Conservation (phyloP, 2,329 filamentous ascomycete genomes). For the Cladosporium sp. region DNA sequence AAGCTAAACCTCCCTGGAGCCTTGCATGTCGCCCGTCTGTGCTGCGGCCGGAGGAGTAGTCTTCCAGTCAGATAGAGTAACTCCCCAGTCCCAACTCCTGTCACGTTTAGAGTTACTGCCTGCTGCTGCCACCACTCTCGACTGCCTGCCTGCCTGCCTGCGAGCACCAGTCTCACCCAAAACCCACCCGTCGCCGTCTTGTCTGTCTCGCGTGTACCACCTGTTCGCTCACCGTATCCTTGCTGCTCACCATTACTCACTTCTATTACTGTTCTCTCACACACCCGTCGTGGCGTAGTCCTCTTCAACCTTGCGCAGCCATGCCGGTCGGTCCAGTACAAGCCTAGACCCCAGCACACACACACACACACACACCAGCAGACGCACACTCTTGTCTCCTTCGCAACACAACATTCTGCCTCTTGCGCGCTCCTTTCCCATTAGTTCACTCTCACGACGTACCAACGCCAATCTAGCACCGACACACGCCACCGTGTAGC, state of each 20-base stretch:
- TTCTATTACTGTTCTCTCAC: neutral
- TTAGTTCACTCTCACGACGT: neutral
- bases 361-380: neutral
- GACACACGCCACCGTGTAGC: slow-evolving; percentile 15
- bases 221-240: neutral
- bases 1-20: neutral
- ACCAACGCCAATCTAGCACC: slow-evolving; percentile 8
- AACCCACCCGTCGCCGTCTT: neutral
- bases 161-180: neutral
- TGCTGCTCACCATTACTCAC: neutral
- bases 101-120: slow-evolving; percentile 1
- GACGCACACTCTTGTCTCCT: slow-evolving; percentile 10
- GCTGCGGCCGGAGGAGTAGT: neutral
- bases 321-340: slow-evolving; percentile 6
- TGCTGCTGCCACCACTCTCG: neutral
- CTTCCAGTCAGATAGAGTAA: neutral
- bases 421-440: slow-evolving; percentile 9
- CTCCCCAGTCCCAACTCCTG: neutral
- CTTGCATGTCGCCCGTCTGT: neutral
- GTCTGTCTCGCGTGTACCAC: slow-evolving; percentile 9
- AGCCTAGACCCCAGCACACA: slow-evolving; percentile 10
- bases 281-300: slow-evolving; percentile 1
- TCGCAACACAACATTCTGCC: slow-evolving; percentile 11
- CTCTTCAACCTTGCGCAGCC: slow-evolving; percentile 2
- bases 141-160: no score